Evolutionary conservation across 2,329 filamentous ascomycete genomes (phyloP).

Genomic region (Paracoccidioides lutzii): DNA sequence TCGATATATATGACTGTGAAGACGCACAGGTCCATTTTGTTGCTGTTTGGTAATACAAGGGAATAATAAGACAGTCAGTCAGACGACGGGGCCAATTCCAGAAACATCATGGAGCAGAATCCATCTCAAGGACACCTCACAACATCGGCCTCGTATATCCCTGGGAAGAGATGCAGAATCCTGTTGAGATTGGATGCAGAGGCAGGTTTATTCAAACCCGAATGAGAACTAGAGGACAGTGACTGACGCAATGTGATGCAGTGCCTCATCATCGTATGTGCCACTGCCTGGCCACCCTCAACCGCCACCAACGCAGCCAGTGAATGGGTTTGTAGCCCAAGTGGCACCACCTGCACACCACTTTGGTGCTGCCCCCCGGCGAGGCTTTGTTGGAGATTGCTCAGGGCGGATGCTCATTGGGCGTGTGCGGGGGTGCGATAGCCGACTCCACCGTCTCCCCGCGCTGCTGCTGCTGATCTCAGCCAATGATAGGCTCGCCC

Average conservation of each 20-base stretch:
- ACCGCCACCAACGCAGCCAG: background rate
- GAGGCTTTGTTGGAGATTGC: background rate
- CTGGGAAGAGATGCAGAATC: background rate
- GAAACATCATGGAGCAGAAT: background rate
- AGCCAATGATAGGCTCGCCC: conserved; percentile 3
- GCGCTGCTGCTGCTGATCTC: background rate
- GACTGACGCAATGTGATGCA: background rate
- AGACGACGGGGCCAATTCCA: too few species aligned
- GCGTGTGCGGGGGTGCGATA: too few species aligned
- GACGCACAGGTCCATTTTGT: too few species aligned
- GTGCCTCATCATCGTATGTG: background rate
- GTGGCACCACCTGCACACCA: too few species aligned
- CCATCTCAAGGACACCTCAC: background rate
- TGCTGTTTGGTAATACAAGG: too few species aligned
- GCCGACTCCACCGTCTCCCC: background rate
- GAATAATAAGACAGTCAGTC: too few species aligned
- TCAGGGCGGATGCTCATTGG: background rate
- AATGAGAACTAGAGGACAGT: background rate
- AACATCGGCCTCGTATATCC: background rate
- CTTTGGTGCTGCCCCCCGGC: too few species aligned
- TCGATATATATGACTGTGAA: too few species aligned
- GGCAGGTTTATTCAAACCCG: background rate
- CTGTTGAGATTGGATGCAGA: background rate
- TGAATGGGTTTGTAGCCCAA: too few species aligned
- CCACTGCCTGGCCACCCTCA: background rate